These are phyloP conservation scores for Microthlaspi erraticum DNA, from an alignment of 345 rosid genomes.

Conservation along the genomic window DNA sequence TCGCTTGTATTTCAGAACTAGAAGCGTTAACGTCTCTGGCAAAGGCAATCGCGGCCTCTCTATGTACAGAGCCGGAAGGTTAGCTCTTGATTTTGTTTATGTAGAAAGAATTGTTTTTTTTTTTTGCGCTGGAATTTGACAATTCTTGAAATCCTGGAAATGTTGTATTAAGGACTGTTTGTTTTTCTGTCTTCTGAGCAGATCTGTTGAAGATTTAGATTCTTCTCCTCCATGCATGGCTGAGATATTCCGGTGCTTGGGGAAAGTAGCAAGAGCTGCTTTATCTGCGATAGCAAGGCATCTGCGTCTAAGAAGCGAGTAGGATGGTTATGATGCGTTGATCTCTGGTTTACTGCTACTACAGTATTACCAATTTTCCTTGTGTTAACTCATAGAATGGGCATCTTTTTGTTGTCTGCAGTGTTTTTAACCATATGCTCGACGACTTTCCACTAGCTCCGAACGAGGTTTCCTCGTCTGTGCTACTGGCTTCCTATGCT, in stretches of 20 bases:
- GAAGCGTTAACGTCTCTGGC: slow-evolving; percentile 49
- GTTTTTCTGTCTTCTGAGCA: slow-evolving; percentile 41
- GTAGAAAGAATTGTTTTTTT: background rate
- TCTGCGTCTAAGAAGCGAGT: slow-evolving; percentile 97
- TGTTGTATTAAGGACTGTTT: slow-evolving; percentile 1
- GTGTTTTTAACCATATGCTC: slow-evolving; percentile 88
- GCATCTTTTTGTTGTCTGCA: slow-evolving; percentile 47
- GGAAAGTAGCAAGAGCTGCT: slow-evolving; percentile 93
- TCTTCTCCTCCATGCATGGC: slow-evolving; percentile 97
- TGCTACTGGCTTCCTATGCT: slow-evolving; percentile 76
- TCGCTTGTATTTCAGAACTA: slow-evolving; percentile 71
- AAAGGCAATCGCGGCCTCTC: slow-evolving; percentile 72
- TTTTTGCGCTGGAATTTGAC: background rate
- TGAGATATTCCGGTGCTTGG: slow-evolving; percentile 88
- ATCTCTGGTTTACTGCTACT: slow-evolving; percentile 28
- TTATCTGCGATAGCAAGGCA: slow-evolving; percentile 86
- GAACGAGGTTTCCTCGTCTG: slow-evolving; percentile 88
- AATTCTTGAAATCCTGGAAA: background rate
- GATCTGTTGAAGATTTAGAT: slow-evolving; percentile 89
- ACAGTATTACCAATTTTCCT: background rate
- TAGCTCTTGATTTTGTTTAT: slow-evolving; percentile 1
- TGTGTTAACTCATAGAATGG: slow-evolving; percentile 23
- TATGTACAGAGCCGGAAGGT: slow-evolving; percentile 96
- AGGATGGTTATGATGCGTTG: slow-evolving; percentile 51
- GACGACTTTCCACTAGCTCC: slow-evolving; percentile 92